Percentiles rank a stretch among this genome's conserved stretches.
These are phyloP conservation scores for Cercospora sp. DNA, from an alignment of 2,329 filamentous ascomycete genomes.

Conservation along the genomic window DNA sequence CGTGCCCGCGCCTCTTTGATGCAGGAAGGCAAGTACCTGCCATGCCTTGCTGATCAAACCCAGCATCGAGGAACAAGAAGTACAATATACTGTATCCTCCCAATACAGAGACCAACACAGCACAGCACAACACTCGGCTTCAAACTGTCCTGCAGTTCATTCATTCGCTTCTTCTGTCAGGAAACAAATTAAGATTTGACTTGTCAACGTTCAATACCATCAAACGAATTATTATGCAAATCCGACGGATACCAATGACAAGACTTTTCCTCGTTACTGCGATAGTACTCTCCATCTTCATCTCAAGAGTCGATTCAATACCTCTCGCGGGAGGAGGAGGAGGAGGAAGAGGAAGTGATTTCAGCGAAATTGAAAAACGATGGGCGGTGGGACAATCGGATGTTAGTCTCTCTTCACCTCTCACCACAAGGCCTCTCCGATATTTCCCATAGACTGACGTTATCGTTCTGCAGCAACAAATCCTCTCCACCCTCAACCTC, in stretches of 20 bases:
- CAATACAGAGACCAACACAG: too few relatives aligned
- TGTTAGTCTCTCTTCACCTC: background rate
- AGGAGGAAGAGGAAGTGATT: background rate
- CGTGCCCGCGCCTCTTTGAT: background rate
- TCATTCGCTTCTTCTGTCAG: too few relatives aligned
- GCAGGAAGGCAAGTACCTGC: background rate
- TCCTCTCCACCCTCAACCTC: conserved; percentile 21
- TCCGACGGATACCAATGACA: background rate
- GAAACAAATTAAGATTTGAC: too few relatives aligned
- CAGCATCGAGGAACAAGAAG: too few relatives aligned
- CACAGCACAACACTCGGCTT: too few relatives aligned
- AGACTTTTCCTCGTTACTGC: background rate
- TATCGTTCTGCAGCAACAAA: conserved; percentile 5
- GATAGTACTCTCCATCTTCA: background rate
- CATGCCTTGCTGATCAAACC: background rate
- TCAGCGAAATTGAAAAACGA: background rate
- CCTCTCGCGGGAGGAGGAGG: background rate
- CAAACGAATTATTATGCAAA: background rate
- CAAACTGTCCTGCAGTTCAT: too few relatives aligned
- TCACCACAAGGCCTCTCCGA: too few relatives aligned
- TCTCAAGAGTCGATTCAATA: background rate
- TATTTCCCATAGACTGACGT: too few relatives aligned
- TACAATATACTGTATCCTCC: too few relatives aligned
- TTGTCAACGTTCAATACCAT: too few relatives aligned
- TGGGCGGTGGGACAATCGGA: background rate